A percentile compares a stretch with the other conserved stretches of the same genome.
Conservation (phyloP, 768 basidiomycete species). For the Boletus rufocinnamomeus region DNA sequence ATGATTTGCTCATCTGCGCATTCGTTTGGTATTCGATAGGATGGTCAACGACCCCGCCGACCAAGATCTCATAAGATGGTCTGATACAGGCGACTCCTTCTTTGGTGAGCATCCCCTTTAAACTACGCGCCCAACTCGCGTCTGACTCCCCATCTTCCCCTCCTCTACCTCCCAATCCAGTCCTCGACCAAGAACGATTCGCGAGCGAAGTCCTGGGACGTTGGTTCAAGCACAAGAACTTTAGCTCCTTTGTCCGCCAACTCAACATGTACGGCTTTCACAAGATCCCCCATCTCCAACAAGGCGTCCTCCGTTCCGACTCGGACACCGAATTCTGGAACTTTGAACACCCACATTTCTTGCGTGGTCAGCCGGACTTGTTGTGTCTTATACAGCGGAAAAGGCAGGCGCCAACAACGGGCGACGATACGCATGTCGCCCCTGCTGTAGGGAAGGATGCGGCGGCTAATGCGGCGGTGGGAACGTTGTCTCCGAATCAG, state of each 20-base stretch:
- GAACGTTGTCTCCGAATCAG: slow-evolving; percentile 46
- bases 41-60: slow-evolving; percentile 90
- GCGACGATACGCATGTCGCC: slow-evolving; percentile 34
- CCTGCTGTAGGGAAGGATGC: slow-evolving; percentile 20
- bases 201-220: slow-evolving; percentile 85
- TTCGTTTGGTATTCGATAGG: slow-evolving; percentile 42
- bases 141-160: background rate
- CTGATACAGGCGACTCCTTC: slow-evolving; percentile 88
- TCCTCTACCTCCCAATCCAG: slow-evolving; percentile 40
- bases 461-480: slow-evolving; percentile 18
- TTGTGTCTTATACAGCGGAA: slow-evolving; percentile 88
- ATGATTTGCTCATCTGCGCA: slow-evolving; percentile 14
- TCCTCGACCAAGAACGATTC: slow-evolving; percentile 89
- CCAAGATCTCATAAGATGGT: slow-evolving; percentile 88
- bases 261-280: slow-evolving; percentile 97
- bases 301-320: slow-evolving; percentile 87
- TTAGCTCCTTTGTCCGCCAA: slow-evolving; percentile 92
- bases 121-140: background rate
- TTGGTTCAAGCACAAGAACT: slow-evolving; percentile 98
- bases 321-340: slow-evolving; percentile 85
- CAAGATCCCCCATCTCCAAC: slow-evolving; percentile 95
- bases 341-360: slow-evolving; percentile 89
- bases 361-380: slow-evolving; percentile 84
- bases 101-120: slow-evolving; percentile 57
- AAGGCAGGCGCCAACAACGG: slow-evolving; percentile 46